Evolutionary conservation across 225 moss, liverwort and hornwort species (phyloP), one percentile per base, ranked within the genome.

Genomic region (Lunularia cruciata): DNA sequence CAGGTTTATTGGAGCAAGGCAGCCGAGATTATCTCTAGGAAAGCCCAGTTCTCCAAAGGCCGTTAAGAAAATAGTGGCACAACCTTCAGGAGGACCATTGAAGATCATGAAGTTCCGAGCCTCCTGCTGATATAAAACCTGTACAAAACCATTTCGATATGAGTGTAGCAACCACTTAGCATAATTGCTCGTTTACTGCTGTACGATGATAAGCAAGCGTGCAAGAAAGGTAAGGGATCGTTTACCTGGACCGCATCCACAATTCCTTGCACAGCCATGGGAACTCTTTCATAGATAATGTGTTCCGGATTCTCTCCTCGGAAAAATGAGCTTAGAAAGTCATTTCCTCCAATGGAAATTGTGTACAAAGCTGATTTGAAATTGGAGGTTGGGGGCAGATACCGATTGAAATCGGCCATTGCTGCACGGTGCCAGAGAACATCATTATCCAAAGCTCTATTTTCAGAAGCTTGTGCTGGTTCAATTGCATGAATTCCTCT

Each of bases 21-120:
- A 79, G 5, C 79, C 79, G 25, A 75, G n/a, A 2, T 32, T 15
- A 40, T 79, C 79, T 12, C 22, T 65, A 0, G 62, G 5, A 16
- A 71, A 42, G 34, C 53, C 32, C 25, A 34, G 16, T 7, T 31
- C 31, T 3, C n/a, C n/a, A 3, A 26, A 18, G 0, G 43, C 1
- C 6, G 79, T 79, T 10, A 54, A 55, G n/a, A 65, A 4, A 5
- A 65, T 3, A 2, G 70, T n/a, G 22, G 65, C 1, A 30, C 79
- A 79, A 19, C 79, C 79, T 54, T 71, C 57, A 6, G 71, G 37
- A n/a, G 79, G 79, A 36, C 71, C 12, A 23, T 69, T 69, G 39
- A 64, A 75, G 13, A 79, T 7, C 58, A 75, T 23, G 27, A 79
- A 79, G 14, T 31, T 53, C n/a, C 63, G 70, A 4, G 73, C 79